These are phyloP conservation scores for Pilasporangium apinafurcum DNA, from an alignment of 352 stramenopile genomes.

Conservation along the genomic window DNA sequence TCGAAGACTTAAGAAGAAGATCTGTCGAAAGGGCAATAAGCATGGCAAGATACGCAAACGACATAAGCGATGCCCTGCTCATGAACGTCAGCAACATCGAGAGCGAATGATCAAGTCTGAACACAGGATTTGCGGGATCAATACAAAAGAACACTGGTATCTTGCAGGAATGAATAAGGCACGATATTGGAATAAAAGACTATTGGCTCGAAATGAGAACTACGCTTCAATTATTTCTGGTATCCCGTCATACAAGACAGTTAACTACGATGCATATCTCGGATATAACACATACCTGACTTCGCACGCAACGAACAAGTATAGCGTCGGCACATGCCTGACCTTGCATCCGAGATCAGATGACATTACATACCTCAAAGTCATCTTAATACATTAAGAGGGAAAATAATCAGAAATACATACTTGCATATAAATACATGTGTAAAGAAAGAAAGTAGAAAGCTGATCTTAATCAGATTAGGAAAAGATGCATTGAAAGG, in stretches of 20 bases:
- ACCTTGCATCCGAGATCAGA: too few species aligned
- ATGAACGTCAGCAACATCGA: not conserved
- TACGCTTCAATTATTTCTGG: not conserved
- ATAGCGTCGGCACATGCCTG: too few species aligned
- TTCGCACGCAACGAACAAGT: too few species aligned
- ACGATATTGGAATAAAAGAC: not conserved
- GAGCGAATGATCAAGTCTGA: not conserved
- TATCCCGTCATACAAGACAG: conserved; percentile 1
- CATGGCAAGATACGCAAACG: not conserved
- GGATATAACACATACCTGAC: not conserved
- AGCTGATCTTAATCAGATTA: too few species aligned
- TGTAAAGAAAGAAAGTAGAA: too few species aligned
- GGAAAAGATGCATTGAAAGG: too few species aligned
- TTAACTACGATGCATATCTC: not conserved
- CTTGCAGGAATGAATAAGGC: conserved; percentile 1
- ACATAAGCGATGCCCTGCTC: not conserved
- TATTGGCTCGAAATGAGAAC: not conserved
- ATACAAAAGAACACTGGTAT: conserved; percentile 1
- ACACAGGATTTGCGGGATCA: not conserved
- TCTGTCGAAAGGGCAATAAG: too few species aligned
- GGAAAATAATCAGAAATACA: too few species aligned
- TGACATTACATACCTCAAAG: too few species aligned
- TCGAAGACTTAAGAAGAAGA: too few species aligned
- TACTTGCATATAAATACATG: too few species aligned
- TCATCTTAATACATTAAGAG: too few species aligned